phyloP scores from a whole-genome alignment of 176 grass and related monocot species.

The Musa itinerans region DNA sequence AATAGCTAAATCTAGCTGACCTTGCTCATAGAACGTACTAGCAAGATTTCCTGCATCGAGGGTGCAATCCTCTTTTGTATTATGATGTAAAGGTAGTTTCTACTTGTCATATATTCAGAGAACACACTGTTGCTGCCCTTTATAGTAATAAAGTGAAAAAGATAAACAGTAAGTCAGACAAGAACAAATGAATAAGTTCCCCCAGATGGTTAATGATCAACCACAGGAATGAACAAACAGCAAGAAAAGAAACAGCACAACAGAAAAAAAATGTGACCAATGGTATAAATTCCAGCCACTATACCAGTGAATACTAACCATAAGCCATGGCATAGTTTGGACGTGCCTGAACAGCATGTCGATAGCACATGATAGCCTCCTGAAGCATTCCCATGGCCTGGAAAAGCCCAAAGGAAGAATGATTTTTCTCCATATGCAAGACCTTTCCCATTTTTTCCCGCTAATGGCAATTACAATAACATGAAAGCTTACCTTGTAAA shows the following conservation, averaged over 20 bases:
- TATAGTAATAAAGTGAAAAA: background rate
- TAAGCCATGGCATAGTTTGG: conserved; percentile 82
- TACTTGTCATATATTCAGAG: background rate
- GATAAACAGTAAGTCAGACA: background rate
- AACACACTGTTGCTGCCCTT: too few species aligned
- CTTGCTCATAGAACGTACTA: conserved; percentile 74
- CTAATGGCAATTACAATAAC: background rate
- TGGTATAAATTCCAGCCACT: background rate
- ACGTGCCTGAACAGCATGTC: conserved; percentile 61
- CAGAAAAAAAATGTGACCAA: background rate
- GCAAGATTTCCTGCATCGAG: conserved; percentile 77
- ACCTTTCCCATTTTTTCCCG: too few species aligned
- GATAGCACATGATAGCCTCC: conserved; percentile 87
- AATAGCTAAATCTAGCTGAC: conserved; percentile 76
- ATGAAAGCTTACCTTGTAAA: conserved; percentile 67
- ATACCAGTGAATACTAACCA: conserved; percentile 32
- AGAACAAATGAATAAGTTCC: background rate
- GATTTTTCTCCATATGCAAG: background rate
- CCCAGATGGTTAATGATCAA: too few species aligned
- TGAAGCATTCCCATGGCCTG: conserved; percentile 84
- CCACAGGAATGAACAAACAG: too few species aligned
- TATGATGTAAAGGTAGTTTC: background rate
- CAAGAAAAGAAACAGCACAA: background rate
- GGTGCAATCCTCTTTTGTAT: background rate
- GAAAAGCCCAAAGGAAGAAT: conserved; percentile 18